Conservation (phyloP, 306 rosid genomes). For the Trifolium fragiferum region DNA sequence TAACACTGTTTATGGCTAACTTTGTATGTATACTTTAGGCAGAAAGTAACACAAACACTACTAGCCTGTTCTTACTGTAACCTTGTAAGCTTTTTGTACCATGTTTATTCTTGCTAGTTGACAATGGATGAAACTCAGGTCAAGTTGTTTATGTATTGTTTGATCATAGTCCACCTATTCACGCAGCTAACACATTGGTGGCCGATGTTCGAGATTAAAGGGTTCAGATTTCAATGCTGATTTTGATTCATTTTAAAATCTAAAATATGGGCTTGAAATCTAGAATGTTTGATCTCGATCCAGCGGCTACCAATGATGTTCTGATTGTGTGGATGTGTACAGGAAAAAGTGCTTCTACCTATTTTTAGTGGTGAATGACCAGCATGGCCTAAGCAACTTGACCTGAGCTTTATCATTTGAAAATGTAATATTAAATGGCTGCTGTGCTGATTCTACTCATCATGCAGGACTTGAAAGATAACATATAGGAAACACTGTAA, state of each 20-base stretch:
- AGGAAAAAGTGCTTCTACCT: no score
- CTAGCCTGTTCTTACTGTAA: conserved; percentile 24
- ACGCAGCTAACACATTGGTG: no score
- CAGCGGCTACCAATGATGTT: no score
- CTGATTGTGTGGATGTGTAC: no score
- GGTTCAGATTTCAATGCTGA: no score
- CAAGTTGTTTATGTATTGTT: neutral
- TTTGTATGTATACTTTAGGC: conserved; percentile 46
- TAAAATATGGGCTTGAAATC: no score
- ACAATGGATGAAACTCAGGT: neutral
- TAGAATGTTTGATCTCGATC: no score
- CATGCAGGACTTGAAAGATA: conserved; percentile 46
- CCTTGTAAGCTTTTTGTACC: conserved; percentile 34
- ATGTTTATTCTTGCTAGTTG: conserved; percentile 28
- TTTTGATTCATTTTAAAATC: no score
- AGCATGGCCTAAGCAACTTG: neutral
- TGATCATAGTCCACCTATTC: no score
- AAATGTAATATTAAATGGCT: neutral
- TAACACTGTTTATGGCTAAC: conserved; percentile 38
- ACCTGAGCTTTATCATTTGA: neutral
- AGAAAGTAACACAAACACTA: conserved; percentile 36
- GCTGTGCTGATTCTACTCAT: conserved; percentile 37
- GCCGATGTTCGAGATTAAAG: no score
- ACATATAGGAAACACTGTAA: conserved; percentile 47
- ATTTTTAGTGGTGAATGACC: neutral